These are phyloP conservation scores for Termitomyces sp. DNA, from an alignment of 768 basidiomycete genomes.

Conservation along the genomic window DNA sequence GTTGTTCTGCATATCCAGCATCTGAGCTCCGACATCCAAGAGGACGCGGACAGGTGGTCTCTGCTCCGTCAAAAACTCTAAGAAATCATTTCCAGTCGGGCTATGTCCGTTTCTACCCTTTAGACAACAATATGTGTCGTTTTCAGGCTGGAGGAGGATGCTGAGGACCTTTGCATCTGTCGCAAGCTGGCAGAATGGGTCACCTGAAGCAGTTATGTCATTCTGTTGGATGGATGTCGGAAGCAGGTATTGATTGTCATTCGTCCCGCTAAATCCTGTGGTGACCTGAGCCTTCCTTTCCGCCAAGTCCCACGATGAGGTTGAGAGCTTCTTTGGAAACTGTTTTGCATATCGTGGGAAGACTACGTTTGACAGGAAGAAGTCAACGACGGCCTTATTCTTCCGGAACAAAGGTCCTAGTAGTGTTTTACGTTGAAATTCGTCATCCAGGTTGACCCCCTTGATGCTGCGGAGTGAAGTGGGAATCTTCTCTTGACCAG, in stretches of 20 bases:
- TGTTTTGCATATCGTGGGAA: not conserved
- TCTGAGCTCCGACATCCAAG: constrained; percentile 54
- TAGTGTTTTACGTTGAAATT: constrained; percentile 17
- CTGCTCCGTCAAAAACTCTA: constrained; percentile 25
- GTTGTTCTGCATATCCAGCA: constrained; percentile 41
- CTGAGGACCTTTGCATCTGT: not conserved
- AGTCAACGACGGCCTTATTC: constrained; percentile 33
- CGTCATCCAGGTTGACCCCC: constrained; percentile 38
- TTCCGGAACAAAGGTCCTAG: constrained; percentile 29
- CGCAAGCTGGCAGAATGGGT: not conserved
- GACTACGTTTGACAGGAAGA: not conserved
- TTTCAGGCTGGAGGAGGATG: not conserved
- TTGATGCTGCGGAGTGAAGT: constrained; percentile 21
- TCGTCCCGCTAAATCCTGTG: not conserved
- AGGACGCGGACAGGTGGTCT: constrained; percentile 36
- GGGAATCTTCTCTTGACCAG: constrained; percentile 20
- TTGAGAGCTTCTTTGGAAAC: not conserved
- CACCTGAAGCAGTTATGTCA: not conserved
- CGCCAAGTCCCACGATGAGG: not conserved
- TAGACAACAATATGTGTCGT: constrained; percentile 19
- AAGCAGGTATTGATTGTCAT: not conserved
- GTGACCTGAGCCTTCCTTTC: not conserved
- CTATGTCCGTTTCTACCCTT: constrained; percentile 13
- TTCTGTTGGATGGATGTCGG: not conserved
- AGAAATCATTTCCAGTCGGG: constrained; percentile 18